Conservation (phyloP, 345 rosid species). For the Erysimum cheiranthoides region DNA sequence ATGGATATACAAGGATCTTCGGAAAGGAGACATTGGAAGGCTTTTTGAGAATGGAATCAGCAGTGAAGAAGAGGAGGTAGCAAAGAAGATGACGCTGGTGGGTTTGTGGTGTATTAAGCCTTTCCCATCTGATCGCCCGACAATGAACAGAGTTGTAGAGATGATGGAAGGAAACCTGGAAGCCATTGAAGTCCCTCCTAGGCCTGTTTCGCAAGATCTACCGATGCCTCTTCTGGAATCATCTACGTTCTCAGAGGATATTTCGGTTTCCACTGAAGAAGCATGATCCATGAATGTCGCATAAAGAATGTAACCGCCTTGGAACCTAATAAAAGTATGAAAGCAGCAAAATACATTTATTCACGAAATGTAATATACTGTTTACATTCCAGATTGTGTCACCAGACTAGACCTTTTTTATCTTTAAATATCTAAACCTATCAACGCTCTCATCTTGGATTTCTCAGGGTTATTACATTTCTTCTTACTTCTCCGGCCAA, state of each 20-base stretch:
- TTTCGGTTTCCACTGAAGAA: not conserved
- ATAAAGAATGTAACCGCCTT: not conserved
- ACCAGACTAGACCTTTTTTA: constrained; percentile 67
- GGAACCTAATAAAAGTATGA: not conserved
- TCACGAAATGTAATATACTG: constrained; percentile 7
- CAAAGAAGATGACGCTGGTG: constrained; percentile 43
- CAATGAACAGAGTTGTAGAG: constrained; percentile 43
- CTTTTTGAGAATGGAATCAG: not conserved
- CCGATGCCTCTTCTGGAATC: constrained; percentile 19
- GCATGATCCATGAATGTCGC: not conserved
- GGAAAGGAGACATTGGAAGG: constrained; percentile 11
- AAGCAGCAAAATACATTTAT: constrained; percentile 26
- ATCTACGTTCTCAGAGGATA: not conserved
- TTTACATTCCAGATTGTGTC: constrained; percentile 41
- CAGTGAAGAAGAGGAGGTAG: constrained; percentile 27
- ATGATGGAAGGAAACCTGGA: constrained; percentile 48
- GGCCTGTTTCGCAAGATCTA: constrained; percentile 22
- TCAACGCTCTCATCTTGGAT: constrained; percentile 62
- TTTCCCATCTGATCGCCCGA: constrained; percentile 40
- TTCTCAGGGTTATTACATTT: constrained; percentile 66
- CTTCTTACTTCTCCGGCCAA: constrained; percentile 68
- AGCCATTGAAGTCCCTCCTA: constrained; percentile 37
- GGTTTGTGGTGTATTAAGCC: constrained; percentile 51
- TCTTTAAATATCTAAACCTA: constrained; percentile 54
- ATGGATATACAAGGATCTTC: constrained; percentile 45